These are phyloP conservation scores for Plenodomus tracheiphilus DNA, from an alignment of 2,329 filamentous ascomycete species.

Conservation along the genomic window DNA sequence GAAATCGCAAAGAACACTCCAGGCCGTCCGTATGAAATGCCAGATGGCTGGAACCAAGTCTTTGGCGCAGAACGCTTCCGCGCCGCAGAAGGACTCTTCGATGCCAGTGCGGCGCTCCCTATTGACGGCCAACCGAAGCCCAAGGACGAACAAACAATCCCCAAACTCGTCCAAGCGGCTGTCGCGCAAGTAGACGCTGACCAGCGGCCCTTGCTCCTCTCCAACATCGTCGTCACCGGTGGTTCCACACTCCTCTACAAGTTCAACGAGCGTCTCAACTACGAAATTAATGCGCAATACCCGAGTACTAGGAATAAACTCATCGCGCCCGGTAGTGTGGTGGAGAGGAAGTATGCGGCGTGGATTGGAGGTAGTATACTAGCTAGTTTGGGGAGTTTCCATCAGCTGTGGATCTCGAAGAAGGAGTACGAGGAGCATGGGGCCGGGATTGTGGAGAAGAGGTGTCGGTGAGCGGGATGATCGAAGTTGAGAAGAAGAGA, in stretches of 20 bases:
- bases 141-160: conserved; percentile 77
- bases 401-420: conserved; percentile 98
- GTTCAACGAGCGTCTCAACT: conserved; percentile 86
- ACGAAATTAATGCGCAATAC: conserved; percentile 79
- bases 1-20: conserved; percentile 74
- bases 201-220: conserved; percentile 77
- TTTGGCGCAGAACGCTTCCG: conserved; percentile 88
- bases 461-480: conserved; percentile 73
- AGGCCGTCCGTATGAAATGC: conserved; percentile 92
- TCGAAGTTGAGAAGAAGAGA: neutral
- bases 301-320: conserved; percentile 86
- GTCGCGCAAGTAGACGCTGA: conserved; percentile 86
- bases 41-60: conserved; percentile 93
- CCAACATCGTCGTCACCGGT: conserved; percentile 91
- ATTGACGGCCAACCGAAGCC: conserved; percentile 56
- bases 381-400: conserved; percentile 93
- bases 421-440: conserved; percentile 99
- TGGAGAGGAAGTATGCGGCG: conserved; percentile 86
- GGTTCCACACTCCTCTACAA: conserved; percentile 85
- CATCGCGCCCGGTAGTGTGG: conserved; percentile 81
- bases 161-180: conserved; percentile 76
- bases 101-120: conserved; percentile 73
- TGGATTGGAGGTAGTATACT: conserved; percentile 98
- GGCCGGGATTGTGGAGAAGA: conserved; percentile 86
- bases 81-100: conserved; percentile 87